phyloP scores from a whole-genome alignment of 2,329 filamentous ascomycete species.

The Claviceps sp. region DNA sequence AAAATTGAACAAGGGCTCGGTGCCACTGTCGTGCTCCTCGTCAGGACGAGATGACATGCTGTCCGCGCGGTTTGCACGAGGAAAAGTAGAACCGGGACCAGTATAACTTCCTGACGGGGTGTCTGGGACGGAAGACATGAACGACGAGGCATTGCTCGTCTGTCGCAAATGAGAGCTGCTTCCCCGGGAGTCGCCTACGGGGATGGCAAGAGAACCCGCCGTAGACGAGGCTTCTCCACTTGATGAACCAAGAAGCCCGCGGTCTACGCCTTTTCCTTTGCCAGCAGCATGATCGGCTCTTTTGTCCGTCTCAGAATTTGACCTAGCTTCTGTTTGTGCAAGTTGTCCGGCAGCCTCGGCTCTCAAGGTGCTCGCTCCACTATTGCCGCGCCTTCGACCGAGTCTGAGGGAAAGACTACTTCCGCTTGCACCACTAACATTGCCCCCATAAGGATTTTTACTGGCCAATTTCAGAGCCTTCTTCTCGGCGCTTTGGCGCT shows the following conservation, averaged over 20 bases:
- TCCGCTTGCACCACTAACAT: constrained; percentile 35
- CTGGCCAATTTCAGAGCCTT: constrained; percentile 56
- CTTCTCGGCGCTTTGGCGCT: constrained; percentile 70
- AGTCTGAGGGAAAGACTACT: constrained; percentile 52
- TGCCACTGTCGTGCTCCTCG: constrained; percentile 36
- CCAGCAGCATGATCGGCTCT: constrained; percentile 22
- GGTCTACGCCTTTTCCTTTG: constrained; percentile 62
- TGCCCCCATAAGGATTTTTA: constrained; percentile 23
- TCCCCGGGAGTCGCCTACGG: constrained; percentile 33
- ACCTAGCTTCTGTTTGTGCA: constrained; percentile 12
- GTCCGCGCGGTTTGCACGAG: constrained; percentile 13
- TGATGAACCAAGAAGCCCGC: constrained; percentile 19
- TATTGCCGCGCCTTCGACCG: constrained; percentile 46
- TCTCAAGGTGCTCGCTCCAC: constrained; percentile 44
- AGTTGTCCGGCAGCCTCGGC: constrained; percentile 39
- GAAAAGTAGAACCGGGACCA: constrained; percentile 18
- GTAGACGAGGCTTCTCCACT: constrained; percentile 20
- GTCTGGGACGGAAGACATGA: constrained; percentile 63
- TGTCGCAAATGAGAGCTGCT: constrained; percentile 64
- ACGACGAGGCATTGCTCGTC: constrained; percentile 76
- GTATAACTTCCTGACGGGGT: constrained; percentile 43
- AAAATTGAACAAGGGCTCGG: constrained; percentile 85
- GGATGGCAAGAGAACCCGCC: constrained; percentile 27
- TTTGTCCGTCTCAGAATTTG: constrained; percentile 11
- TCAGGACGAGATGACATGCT: constrained; percentile 32